Base-by-base conservation (phyloP, 2,329 filamentous ascomycete genomes). In the Exutisphaerella laricina region DNA sequence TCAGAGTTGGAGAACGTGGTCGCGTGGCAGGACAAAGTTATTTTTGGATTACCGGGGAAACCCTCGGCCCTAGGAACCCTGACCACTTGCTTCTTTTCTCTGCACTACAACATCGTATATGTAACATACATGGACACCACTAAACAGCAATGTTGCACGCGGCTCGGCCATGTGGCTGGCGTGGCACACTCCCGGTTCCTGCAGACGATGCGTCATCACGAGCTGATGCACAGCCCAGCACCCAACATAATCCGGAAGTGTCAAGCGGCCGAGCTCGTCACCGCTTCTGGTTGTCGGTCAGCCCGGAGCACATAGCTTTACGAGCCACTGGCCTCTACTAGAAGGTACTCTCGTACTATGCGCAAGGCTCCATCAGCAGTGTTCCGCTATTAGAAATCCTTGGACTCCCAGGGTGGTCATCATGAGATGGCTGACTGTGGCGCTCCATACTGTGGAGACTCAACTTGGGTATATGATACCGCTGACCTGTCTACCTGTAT, bases 331-430 rank as follows among this genome's bases (percentile, higher is more conserved):
- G n/a, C n/a, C 21, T 29, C 35, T 22, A 23, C 21, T 16, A 26
- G 12, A 20, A 38, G 12, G 14, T 28, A 26, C 23, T 7, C 25
- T 39, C 37, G 37, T 39, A 39, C 14, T n/a, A 8, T 21, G 26
- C 12, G 3, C 37, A 29, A 39, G 14, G 37, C 26, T 26, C 14
- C 37, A 39, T 39, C 26, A 9, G 26, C 25, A 16, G 21, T 10
- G 9, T n/a, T 35, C 37, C 31, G 18, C n/a, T 14, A 39, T 39
- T 30, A 21, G 37, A n/a, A 39, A 39, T n/a, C 13, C 32, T 20
- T 35, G 18, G 8, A 22, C n/a, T 20, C n/a, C n/a, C n/a, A n/a
- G n/a, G n/a, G n/a, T n/a, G n/a, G n/a, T 23, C 26, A 26, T 29
- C 37, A 39, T 38, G 37, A 21, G 3, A 31, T 39, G 35, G 17